Evolutionary conservation across 352 stramenopile species (phyloP), one percentile per base, ranked within the genome.

Genomic region (Saprolegnia parasitica): DNA sequence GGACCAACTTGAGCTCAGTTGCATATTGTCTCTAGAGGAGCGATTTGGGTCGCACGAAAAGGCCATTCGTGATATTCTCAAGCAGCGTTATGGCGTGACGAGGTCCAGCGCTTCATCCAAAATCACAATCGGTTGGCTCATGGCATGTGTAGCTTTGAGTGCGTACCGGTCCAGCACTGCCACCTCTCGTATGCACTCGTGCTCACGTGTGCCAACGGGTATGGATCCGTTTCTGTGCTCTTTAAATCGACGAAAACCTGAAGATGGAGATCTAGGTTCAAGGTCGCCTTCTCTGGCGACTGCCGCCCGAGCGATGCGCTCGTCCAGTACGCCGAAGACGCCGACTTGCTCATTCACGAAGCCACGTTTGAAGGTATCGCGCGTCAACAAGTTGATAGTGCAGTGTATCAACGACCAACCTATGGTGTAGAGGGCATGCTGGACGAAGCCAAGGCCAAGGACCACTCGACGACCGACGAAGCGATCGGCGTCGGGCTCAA

Each of bases 271-370:
- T 40, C 84, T 84, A 55, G 66, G 68, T 87, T 86, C 66, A 93
- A 95, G 71, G 72, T 98, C 3, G 89, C 87, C 4, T 99, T 98
- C 77, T 98, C 89, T 46, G 96, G 96, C 18, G 96, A 99, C 73
- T 98, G 94, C 67, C 90, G 95, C 3, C 95, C 96, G 0, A 98
- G 91, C 35, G 75, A 83, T 5, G 58, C 76, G 20, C 73, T 91
- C 18, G 84, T 82, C 1, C 24, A 72, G 2, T 89, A 84, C 64
- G 86, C 78, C 0, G 75, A 73, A n/a, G 78, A 77, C 18, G 81
- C 77, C 71, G 89, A 88, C 83, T 62, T 99, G 39, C 80, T 99
- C 15, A 96, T 99, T 65, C 97, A 99, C 72, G 97, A 99, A 78
- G 96, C 97, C 32, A 99, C 97, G 0, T 99, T 99, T 75, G 96